Base-by-base conservation (phyloP, 441 rosid species). In the Bruguiera hainesii region DNA sequence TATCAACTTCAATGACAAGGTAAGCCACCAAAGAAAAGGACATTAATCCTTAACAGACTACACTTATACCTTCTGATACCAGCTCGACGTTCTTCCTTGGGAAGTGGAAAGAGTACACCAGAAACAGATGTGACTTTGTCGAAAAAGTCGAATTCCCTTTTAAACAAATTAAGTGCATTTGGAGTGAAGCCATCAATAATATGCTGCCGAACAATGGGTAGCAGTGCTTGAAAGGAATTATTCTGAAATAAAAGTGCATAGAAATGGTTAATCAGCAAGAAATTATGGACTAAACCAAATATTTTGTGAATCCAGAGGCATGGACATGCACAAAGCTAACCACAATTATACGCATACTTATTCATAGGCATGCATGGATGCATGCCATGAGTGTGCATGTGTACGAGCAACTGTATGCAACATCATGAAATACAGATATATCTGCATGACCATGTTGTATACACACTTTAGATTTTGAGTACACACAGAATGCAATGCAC, bases 61-160 rank as follows among this genome's bases (percentile, higher is more conserved):
- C 61, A 76, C 65, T 60, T 35, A 67, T 85, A 92, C 99, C 81
- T 87, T 65, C 97, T 85, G 77, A 95, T 95, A 67, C 96, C 96
- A 55, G 97, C 99, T 76, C 97, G 84, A 56, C 98, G 97, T 74
- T 92, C 98, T 80, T 92, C 98, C 81, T 92, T 95, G 25, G 99
- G 91, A 63, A 92, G 82, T 49, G 86, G 89, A 80, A 69, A 75
- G 61, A 92, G 85, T 61, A 71, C 82, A 71, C 98, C 99, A 46
- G 99, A 95, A 73, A 95, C 83, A 46, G 94, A 87, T 69, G 99
- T 95, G 65, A 92, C 99, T 83, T 90, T 80, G 79, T 95, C 95
- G 73, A 95, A 90, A 85, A 95, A 95, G 68, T 87, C 88, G 66
- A 92, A 95, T 82, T 95, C 99, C 81, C 98, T 89, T 48, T 71